Base-by-base conservation (phyloP, 352 stramenopile species). In the Phytophthora europaea region DNA sequence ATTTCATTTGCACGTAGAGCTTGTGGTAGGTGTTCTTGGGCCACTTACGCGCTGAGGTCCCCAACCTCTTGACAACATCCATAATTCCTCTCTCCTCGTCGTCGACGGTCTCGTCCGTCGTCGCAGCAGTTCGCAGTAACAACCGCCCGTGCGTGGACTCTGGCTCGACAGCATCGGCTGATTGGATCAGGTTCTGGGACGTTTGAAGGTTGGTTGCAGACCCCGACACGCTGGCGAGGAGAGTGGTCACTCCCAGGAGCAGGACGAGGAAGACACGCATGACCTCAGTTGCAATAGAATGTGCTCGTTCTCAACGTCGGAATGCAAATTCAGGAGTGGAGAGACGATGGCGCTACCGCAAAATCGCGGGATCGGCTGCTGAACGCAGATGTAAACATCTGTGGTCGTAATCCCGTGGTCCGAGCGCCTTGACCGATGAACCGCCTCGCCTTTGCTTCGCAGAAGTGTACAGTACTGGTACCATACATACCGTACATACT, bases 51-150 rank as follows among this genome's bases (percentile, higher is more conserved):
- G 18, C 23, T 15, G n/a, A 58, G 13, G 40, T 55, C 10, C 16
- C 12, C 18, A 54, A 16, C 13, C 47, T 65, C 43, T 56, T 56
- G 3, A 31, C 43, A 16, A 56, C 9, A 15, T 56, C 28, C 18
- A 43, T 5, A 18, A 48, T 28, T 6, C 22, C 43, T n/a, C 58
- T 53, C 26, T 65, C 58, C 28, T 65, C 58, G 3, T 65, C 40
- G 28, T 47, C 43, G 12, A 26, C 15, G 20, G 13, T n/a, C n/a
- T 53, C 20, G 40, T 40, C 38, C 2, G 23, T 1, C 7, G 4
- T 53, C 28, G 36, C 2, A 40, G 26, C 28, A 43, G 43, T 13
- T 20, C 58, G 38, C 36, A 43, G 36, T 15, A 43, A 15, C 36
- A 43, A 8, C 16, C 36, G 36, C 36, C 36, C 36, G 5, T 43